Evolutionary conservation across 106 monocot genomes (phyloP).

Genomic region (Cymbidium sinense): DNA sequence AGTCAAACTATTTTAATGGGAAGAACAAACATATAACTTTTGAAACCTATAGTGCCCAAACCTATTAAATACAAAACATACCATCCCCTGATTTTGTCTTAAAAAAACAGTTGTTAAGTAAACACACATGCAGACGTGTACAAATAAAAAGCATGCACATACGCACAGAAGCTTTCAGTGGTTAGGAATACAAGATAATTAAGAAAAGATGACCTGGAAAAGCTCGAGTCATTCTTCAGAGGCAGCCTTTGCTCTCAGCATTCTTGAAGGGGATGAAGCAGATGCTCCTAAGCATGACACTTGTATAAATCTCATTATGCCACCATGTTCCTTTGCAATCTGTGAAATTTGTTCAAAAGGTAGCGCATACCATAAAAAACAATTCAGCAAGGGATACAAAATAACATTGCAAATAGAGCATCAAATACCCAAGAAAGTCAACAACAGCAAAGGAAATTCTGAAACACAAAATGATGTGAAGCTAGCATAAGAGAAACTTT

Average conservation of each 20-base stretch:
- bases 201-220: constrained; percentile 53
- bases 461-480: constrained; percentile 1
- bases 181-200: neutral
- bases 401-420: neutral
- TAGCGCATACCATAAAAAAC: neutral
- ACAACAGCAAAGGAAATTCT: neutral
- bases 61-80: neutral
- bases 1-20: neutral
- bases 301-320: constrained; percentile 96
- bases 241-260: constrained; percentile 88
- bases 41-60: neutral
- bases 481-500: neutral
- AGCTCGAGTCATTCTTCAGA: constrained; percentile 75
- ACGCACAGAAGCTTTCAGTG: neutral
- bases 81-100: neutral
- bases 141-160: neutral
- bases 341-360: constrained; percentile 20
- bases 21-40: neutral
- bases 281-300: constrained; percentile 93
- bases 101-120: neutral
- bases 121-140: neutral
- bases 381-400: neutral
- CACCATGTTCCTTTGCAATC: constrained; percentile 99
- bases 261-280: constrained; percentile 78
- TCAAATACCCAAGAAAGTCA: neutral